Evolutionary conservation across 2,329 filamentous ascomycete species (phyloP), one percentile per base, ranked within the genome.

Genomic region (Truncatella angustata): DNA sequence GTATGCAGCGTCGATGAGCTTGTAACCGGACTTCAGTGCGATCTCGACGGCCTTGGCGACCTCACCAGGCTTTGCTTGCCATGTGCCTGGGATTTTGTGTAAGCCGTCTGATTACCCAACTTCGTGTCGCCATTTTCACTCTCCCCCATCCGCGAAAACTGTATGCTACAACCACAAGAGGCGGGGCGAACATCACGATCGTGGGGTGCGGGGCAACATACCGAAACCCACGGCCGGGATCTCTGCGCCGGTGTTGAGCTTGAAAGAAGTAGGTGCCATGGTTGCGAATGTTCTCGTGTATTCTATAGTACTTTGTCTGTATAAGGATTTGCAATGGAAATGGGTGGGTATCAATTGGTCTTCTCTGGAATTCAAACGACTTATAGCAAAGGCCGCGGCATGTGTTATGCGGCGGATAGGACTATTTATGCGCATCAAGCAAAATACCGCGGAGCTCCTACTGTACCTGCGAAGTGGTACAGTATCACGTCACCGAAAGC

Each of bases 1-100:
- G 74, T 87, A 90, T 5, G 88, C 86, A 59, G 84, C 81, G 72
- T 91, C 88, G 60, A 91, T 78, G 57, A 83, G 77, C 61, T 72
- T 73, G 73, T 84, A 84, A 16, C 80, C 80, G 52, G 68, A 64
- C 62, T 78, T 74, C 51, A 87, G 75, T 40, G 85, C 84, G 56
- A 78, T 75, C 44, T 75, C 70, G 34, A 87, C 84, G 26, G 84
- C 84, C 1, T 70, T 67, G 49, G 77, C 72, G 50, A 87, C 82
- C 63, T 84, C 73, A 40, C 81, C 83, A 0, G 80, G 75, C 3
- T 72, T 73, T 7, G 82, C 78, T 68, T 87, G 82, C 84, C 84
- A 87, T 57, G 84, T 87, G 61, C 84, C 83, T 84, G 45, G n/a
- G n/a, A n/a, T n/a, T n/a, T n/a, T n/a, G n/a, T n/a, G 36, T 53